Evolutionary conservation across 208 protist species (phyloP), one percentile per base, ranked within the genome.

Genomic region (Herpetomonas muscarum): DNA sequence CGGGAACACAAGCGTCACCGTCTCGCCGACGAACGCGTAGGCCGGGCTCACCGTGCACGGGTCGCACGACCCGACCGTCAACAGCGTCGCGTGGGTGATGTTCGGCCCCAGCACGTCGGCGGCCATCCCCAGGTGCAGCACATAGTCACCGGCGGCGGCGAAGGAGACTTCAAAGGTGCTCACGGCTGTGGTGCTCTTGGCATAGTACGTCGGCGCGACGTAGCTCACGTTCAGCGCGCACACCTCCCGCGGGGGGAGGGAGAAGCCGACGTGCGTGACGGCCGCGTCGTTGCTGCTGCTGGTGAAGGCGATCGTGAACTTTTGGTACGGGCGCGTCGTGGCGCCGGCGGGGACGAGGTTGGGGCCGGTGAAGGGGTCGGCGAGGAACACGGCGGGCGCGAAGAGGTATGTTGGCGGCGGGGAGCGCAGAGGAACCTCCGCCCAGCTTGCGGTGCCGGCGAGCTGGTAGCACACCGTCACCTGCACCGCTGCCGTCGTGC

Each of bases 391-490:
- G 2, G 82, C 47, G 0, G 78, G 67, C 12, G 58, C 50, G 59
- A 81, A 93, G 6, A 80, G 6, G 58, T 90, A 93, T 1, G 64
- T 75, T 34, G 81, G 42, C 21, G 73, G 71, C 34, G 67, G 61
- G 0, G 74, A 75, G 26, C 26, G 49, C 34, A 76, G 53, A 12
- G 88, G 88, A 31, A 94, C 88, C 63, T 94, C 84, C 5, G 85
- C 80, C 88, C 88, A 94, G 45, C 44, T 56, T 46, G 44, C 44
- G 24, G 32, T 59, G 39, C 61, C 64, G 15, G 60, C 64, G 10
- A 90, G 64, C 26, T 55, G 58, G 70, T 92, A 94, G 59, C 88
- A 94, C 48, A 93, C 70, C 17, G 76, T 85, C 45, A 94, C 70
- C 22, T 49, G 68, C 39, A 67, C 74, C 29, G 37, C 55, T 9